Evolutionary conservation across 805 yeast species (phyloP), one percentile per base, ranked within the genome.

Genomic region (Nakazawaea peltata): DNA sequence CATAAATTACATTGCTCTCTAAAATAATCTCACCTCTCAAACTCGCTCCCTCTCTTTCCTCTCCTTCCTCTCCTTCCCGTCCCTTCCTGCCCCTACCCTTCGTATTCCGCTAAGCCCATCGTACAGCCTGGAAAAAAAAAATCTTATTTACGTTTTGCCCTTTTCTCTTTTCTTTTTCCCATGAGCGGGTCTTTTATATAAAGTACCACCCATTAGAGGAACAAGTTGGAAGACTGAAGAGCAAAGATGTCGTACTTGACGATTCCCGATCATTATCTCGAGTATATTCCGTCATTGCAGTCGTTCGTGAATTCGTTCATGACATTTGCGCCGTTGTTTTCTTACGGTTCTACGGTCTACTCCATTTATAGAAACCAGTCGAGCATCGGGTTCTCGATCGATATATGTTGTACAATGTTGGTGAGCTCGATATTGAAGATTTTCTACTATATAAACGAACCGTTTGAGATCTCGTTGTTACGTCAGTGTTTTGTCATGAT

Each of bases 331-430:
- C 97, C 97, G 2, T 55, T 87, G 29, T 69, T 88, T 41, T 83
- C 95, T 5, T 87, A 88, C 51, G 94, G 95, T 2, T 73, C 92
- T 12, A 86, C 95, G 1, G 71, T 87, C 24, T 63, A 74, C 31
- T 67, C 81, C 43, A 86, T 87, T 11, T 69, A 75, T 47, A 62
- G 67, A 31, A 69, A 72, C 23, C 63, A 77, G 50, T 69, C 87
- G 1, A 71, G 90, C 1, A 64, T 72, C 16, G 97, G 96, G 16
- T 86, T 87, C 50, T 81, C 94, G 4, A 64, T 86, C n/a, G 97
- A 88, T 56, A 83, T 88, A 9, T 88, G 96, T 57, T 88, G 86
- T 5, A 84, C 95, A 5, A 86, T 88, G 95, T 53, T 87, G 42
- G 65, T 85, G 43, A 79, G 95, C 1, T 71, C 86, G 28, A 71